Percentiles rank a stretch among this genome's conserved stretches.
These are phyloP conservation scores for Eryngium alpinum DNA, from an alignment of 140 eudicot genomes.

Conservation along the genomic window DNA sequence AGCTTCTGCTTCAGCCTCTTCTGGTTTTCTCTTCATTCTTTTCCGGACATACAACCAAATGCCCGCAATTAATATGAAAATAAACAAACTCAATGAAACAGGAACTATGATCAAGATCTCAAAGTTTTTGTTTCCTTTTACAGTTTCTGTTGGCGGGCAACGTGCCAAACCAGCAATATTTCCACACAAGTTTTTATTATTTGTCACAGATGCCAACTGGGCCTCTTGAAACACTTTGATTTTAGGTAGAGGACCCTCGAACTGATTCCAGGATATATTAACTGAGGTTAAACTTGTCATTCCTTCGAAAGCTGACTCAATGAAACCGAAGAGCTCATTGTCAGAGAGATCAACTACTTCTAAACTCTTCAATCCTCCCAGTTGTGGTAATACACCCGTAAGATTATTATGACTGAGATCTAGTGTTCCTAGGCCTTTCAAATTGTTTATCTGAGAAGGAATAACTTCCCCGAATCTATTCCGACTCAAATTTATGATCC, in stretches of 20 bases:
- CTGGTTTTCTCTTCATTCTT: no score
- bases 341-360: constrained; percentile 29
- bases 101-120: not conserved
- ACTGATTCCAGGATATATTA: constrained; percentile 22
- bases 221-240: constrained; percentile 20
- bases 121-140: not conserved
- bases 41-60: not conserved
- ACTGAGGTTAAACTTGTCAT: constrained; percentile 13
- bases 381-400: constrained; percentile 17
- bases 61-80: no score
- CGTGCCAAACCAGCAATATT: constrained; percentile 14
- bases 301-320: constrained; percentile 19
- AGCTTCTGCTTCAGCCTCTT: no score
- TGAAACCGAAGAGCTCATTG: constrained; percentile 28
- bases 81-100: not conserved
- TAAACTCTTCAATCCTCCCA: constrained; percentile 19
- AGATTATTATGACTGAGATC: constrained; percentile 26
- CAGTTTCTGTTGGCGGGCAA: no score
- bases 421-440: constrained; percentile 11
- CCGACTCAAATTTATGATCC: constrained; percentile 25
- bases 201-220: constrained; percentile 15
- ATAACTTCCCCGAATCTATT: constrained; percentile 15
- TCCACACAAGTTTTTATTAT: constrained; percentile 30
- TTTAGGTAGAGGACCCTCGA: constrained; percentile 31
- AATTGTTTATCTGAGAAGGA: constrained; percentile 15